Conservation (phyloP, 768 basidiomycete genomes). For the Mrakia frigida region DNA sequence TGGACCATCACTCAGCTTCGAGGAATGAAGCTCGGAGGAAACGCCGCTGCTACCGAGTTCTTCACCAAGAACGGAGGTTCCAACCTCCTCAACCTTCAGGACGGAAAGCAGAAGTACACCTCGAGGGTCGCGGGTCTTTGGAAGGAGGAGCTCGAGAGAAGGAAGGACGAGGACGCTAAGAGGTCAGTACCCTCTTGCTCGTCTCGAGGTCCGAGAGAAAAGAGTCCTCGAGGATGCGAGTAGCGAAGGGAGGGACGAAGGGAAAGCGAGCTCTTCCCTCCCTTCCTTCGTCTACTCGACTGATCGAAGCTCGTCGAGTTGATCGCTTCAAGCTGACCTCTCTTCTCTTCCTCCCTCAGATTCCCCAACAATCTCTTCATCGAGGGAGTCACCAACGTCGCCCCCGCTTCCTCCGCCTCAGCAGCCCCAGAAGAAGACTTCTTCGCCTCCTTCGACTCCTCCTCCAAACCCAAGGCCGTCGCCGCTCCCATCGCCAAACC, state of each 20-base stretch:
- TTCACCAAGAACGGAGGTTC: constrained; percentile 80
- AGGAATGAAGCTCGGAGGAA: constrained; percentile 94
- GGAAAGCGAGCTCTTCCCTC: too few species aligned
- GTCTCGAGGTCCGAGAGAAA: neutral
- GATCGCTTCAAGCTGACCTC: neutral
- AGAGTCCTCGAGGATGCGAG: neutral
- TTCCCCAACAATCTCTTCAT: constrained; percentile 68
- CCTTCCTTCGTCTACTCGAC: too few species aligned
- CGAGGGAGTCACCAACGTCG: constrained; percentile 62
- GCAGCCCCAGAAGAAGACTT: constrained; percentile 77
- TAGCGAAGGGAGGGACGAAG: neutral
- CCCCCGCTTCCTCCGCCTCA: constrained; percentile 40
- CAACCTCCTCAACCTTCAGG: constrained; percentile 62
- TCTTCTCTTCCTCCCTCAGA: constrained; percentile 45
- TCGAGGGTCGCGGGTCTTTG: constrained; percentile 78
- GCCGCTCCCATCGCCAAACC: constrained; percentile 33
- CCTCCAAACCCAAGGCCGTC: constrained; percentile 44
- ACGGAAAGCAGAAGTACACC: constrained; percentile 85
- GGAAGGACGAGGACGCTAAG: constrained; percentile 67
- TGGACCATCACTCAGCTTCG: constrained; percentile 90
- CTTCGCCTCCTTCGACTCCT: constrained; percentile 95
- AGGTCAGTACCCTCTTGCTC: constrained; percentile 51
- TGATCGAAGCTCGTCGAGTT: neutral
- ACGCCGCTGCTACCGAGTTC: constrained; percentile 77
- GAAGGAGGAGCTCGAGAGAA: constrained; percentile 79